Evolutionary conservation across 1,284 basidiomycete genomes (phyloP).

Genomic region (Meira miltonrushii): DNA sequence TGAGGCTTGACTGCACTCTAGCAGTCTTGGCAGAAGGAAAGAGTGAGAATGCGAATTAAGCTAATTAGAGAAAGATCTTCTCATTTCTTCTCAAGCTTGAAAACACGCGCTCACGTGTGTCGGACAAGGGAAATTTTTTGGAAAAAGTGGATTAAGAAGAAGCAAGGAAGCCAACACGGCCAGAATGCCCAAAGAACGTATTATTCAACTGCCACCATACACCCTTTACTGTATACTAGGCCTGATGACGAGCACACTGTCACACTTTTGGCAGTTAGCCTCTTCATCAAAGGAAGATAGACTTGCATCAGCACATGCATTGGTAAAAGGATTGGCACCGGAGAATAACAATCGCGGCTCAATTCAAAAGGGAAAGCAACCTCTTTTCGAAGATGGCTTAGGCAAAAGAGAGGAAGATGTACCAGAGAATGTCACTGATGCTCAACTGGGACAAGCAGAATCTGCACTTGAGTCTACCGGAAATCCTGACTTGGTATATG

Average conservation of each 20-base stretch:
- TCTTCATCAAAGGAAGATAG: conserved; percentile 73
- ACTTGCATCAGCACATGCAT: conserved; percentile 76
- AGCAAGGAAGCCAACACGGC: no score
- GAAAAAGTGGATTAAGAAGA: no score
- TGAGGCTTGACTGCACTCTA: no score
- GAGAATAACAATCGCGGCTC: conserved; percentile 52
- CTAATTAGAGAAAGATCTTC: no score
- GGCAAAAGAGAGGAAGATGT: conserved; percentile 39
- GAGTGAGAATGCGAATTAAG: no score
- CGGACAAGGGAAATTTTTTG: no score
- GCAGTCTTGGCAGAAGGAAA: no score
- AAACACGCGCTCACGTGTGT: no score
- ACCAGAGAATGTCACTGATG: conserved; percentile 17
- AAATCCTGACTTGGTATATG: conserved; percentile 58
- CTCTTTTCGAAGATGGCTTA: conserved; percentile 51
- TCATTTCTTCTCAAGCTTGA: no score
- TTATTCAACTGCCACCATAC: neutral
- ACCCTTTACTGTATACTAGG: no score
- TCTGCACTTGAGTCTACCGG: conserved; percentile 58
- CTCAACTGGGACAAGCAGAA: conserved; percentile 53
- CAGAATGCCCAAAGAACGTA: no score
- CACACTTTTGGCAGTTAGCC: conserved; percentile 88
- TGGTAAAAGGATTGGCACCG: conserved; percentile 60
- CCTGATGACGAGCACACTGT: conserved; percentile 10
- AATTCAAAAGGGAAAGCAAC: conserved; percentile 20